Conservation (phyloP, 331 rosid species). For the Cydonia oblonga region DNA sequence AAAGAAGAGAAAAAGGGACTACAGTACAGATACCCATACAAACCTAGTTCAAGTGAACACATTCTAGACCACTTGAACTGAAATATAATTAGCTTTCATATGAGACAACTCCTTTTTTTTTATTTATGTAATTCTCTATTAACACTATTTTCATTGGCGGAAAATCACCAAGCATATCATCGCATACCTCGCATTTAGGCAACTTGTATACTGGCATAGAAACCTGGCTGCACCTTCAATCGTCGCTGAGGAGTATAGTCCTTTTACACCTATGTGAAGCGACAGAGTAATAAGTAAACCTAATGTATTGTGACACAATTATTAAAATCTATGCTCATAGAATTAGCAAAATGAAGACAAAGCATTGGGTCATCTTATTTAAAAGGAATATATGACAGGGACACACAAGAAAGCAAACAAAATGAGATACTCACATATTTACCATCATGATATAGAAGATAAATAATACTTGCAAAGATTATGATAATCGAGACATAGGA, state of each 20-base stretch:
- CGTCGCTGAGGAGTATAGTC: constrained; percentile 59
- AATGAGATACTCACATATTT: background rate
- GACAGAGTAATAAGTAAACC: background rate
- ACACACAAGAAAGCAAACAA: background rate
- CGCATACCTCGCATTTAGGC: constrained; percentile 49
- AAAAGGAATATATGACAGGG: background rate
- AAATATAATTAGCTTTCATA: background rate
- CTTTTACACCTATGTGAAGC: constrained; percentile 53
- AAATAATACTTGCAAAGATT: background rate
- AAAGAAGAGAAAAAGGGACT: background rate
- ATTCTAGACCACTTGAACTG: background rate
- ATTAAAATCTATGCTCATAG: background rate
- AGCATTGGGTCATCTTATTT: too few species aligned
- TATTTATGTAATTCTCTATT: background rate
- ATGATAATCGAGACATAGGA: background rate
- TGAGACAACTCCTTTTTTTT: background rate
- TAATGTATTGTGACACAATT: background rate
- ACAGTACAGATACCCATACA: background rate
- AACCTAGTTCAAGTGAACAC: background rate
- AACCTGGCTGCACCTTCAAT: constrained; percentile 71
- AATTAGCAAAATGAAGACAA: background rate
- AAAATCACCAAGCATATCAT: background rate
- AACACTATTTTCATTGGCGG: background rate
- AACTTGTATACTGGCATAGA: constrained; percentile 35
- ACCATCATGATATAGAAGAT: background rate